These are phyloP conservation scores for Filobasidium floriforme DNA, from an alignment of 768 basidiomycete genomes.

Conservation along the genomic window DNA sequence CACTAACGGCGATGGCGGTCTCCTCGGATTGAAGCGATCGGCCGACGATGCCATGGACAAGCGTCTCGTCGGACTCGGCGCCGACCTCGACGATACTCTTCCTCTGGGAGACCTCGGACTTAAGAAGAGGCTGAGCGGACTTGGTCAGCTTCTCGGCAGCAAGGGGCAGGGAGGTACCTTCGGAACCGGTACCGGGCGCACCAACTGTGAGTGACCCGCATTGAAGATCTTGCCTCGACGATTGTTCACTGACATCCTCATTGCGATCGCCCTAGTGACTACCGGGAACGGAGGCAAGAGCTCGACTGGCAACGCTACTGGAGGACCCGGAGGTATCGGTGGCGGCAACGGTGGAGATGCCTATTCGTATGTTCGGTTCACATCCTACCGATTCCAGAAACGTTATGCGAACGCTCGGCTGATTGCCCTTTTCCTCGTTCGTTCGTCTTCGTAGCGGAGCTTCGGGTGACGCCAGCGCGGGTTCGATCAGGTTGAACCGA, in stretches of 20 bases:
- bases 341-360: conserved; percentile 6
- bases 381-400: neutral
- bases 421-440: neutral
- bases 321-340: neutral
- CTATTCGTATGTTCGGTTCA: neutral
- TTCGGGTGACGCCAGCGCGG: neutral
- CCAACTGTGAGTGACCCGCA: neutral
- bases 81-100: neutral
- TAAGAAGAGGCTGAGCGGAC: neutral
- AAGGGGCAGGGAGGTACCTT: neutral
- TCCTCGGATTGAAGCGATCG: neutral
- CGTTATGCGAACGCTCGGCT: neutral
- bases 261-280: neutral
- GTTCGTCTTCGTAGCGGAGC: neutral
- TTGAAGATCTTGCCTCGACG: neutral
- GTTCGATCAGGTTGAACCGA: neutral
- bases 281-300: conserved; percentile 6
- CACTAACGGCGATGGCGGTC: neutral
- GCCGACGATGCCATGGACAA: neutral
- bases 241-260: neutral
- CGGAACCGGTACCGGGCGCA: neutral
- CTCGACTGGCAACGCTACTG: neutral
- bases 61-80: neutral
- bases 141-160: neutral
- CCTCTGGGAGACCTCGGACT: neutral